A percentile compares a stretch with the other conserved stretches of the same genome.
Evolutionary conservation across 2,329 filamentous ascomycete species (phyloP).

Genomic region (Hymenoscyphus occultus): DNA sequence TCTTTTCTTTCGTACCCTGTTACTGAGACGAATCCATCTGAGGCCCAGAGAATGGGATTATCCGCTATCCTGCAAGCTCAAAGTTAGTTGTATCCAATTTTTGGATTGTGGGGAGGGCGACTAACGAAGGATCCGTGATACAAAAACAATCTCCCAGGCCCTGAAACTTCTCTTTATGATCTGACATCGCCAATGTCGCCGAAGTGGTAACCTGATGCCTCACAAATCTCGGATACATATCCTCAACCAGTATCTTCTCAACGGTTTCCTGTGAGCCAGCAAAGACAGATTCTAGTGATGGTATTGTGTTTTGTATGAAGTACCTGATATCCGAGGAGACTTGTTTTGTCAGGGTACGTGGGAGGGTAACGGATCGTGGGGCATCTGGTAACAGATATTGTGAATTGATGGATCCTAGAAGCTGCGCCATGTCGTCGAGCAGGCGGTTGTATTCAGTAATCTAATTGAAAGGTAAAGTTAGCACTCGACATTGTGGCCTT

Average conservation of each 20-base stretch:
- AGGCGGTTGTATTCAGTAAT: conserved; percentile 46
- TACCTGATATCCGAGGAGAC: conserved; percentile 26
- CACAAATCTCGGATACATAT: conserved; percentile 53
- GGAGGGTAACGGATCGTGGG: conserved; percentile 30
- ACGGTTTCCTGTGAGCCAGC: conserved; percentile 43
- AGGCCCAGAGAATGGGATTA: conserved; percentile 49
- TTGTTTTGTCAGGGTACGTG: conserved; percentile 20
- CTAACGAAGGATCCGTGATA: conserved; percentile 48
- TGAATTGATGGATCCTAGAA: conserved; percentile 45
- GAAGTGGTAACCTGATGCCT: conserved; percentile 49
- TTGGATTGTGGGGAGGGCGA: background rate
- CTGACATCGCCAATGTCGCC: conserved; percentile 45
- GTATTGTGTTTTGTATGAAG: conserved; percentile 32
- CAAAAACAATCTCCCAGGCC: conserved; percentile 59
- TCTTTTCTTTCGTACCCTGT: conserved; percentile 49
- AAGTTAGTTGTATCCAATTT: background rate
- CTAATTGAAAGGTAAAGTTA: conserved; percentile 20
- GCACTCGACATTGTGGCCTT: background rate
- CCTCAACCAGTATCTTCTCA: conserved; percentile 43
- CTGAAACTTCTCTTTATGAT: conserved; percentile 43
- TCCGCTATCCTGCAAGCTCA: conserved; percentile 39
- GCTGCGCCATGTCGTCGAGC: conserved; percentile 44
- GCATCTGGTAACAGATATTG: conserved; percentile 41
- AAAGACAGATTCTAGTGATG: conserved; percentile 34
- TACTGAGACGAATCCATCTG: conserved; percentile 50